Conservation (phyloP, 495 filamentous ascomycete species). For the Aspergillus kassunensis region DNA sequence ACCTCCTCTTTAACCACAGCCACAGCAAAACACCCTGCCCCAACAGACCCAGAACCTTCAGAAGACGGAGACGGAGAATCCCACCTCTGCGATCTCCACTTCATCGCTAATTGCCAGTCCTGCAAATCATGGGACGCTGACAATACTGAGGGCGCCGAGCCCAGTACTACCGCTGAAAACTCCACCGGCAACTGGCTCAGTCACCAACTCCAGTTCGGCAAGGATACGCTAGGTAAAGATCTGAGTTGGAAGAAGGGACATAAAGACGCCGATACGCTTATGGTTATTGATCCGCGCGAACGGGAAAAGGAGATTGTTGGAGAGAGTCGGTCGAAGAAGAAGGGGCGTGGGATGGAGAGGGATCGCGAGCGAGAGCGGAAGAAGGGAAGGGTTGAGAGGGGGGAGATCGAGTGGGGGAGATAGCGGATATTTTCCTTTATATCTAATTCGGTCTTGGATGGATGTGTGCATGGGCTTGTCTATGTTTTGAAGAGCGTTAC, state of each 20-base stretch:
- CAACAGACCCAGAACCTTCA: constrained; percentile 28
- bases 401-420: constrained; percentile 34
- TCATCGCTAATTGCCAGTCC: constrained; percentile 88
- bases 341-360: constrained; percentile 25
- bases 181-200: constrained; percentile 62
- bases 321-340: constrained; percentile 12
- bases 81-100: constrained; percentile 81
- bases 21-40: constrained; percentile 5
- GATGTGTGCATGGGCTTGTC: no score
- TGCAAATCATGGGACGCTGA: constrained; percentile 68
- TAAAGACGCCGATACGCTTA: constrained; percentile 80
- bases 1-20: constrained; percentile 17
- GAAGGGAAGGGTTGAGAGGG: constrained; percentile 26
- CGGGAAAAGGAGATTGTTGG: constrained; percentile 63
- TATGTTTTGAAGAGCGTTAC: no score
- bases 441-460: no score
- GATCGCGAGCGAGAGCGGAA: constrained; percentile 43
- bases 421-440: neutral
- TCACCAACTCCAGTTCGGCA: constrained; percentile 78
- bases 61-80: constrained; percentile 68
- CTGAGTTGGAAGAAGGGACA: constrained; percentile 84
- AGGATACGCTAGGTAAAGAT: constrained; percentile 89
- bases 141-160: constrained; percentile 18
- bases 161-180: constrained; percentile 50
- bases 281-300: constrained; percentile 92